Conservation (phyloP, 495 filamentous ascomycete species). For the Aspergillus heteromorphus region DNA sequence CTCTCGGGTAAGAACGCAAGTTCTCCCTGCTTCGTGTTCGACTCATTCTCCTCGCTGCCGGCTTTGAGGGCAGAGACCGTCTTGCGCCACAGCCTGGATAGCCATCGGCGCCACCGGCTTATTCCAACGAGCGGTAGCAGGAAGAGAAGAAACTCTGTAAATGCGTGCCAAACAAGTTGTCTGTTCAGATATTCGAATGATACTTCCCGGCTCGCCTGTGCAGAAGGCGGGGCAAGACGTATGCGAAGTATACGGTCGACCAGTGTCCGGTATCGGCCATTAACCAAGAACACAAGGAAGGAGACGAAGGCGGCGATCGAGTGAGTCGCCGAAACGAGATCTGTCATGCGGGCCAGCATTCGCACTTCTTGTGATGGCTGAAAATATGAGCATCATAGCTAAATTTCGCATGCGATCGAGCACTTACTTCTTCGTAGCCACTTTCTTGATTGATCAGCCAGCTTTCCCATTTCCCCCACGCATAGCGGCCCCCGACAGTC, state of each 20-base stretch:
- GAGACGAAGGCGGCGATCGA: conserved; percentile 74
- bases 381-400: conserved; percentile 20
- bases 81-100: conserved; percentile 75
- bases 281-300: conserved; percentile 84
- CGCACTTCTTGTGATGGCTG: conserved; percentile 47
- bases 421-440: conserved; percentile 56
- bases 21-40: conserved; percentile 57
- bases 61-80: conserved; percentile 57
- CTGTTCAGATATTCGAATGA: conserved; percentile 97
- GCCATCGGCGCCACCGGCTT: conserved; percentile 85
- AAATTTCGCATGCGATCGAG: not conserved
- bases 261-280: conserved; percentile 85
- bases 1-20: conserved; percentile 82
- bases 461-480: conserved; percentile 85
- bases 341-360: conserved; percentile 62
- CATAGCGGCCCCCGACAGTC: conserved; percentile 82
- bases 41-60: conserved; percentile 43
- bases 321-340: conserved; percentile 63
- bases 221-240: conserved; percentile 75
- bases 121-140: conserved; percentile 91
- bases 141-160: conserved; percentile 96
- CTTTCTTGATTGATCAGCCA: conserved; percentile 73
- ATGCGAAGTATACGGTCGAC: conserved; percentile 83
- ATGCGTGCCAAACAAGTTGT: conserved; percentile 97
- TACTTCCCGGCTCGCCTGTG: conserved; percentile 80